Conservation (phyloP, 306 rosid species). For the Fragaria iinumae region DNA sequence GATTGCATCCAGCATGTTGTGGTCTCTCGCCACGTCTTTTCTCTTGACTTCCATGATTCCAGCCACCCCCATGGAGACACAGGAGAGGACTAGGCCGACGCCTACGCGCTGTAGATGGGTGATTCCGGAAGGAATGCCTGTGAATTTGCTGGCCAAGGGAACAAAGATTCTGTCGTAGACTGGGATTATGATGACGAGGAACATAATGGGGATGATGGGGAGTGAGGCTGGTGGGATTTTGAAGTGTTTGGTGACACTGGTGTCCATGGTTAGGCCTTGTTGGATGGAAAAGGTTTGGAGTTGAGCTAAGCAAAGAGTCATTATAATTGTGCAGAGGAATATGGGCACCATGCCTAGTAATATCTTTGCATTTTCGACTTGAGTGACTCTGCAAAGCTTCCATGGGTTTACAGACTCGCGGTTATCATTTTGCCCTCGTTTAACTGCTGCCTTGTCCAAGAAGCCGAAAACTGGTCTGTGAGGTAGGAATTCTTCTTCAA, state of each 20-base stretch:
- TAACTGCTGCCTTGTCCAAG: constrained; percentile 88
- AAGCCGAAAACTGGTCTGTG: constrained; percentile 66
- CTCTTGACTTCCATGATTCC: constrained; percentile 64
- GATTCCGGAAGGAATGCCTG: constrained; percentile 73
- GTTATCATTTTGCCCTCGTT: constrained; percentile 27
- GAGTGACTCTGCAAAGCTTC: constrained; percentile 84
- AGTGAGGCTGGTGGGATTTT: constrained; percentile 85
- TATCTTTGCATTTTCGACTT: constrained; percentile 92
- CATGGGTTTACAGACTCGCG: constrained; percentile 49
- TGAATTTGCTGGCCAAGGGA: constrained; percentile 53
- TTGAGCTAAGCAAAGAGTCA: constrained; percentile 96
- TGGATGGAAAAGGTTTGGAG: constrained; percentile 90
- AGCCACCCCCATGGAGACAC: constrained; percentile 80
- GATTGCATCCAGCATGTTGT: constrained; percentile 63
- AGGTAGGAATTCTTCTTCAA: constrained; percentile 65
- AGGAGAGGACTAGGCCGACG: constrained; percentile 76
- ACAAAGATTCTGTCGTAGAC: constrained; percentile 68
- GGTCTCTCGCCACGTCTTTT: constrained; percentile 63
- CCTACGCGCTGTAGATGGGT: constrained; percentile 81
- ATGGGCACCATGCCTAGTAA: constrained; percentile 68
- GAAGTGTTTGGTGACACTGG: constrained; percentile 50
- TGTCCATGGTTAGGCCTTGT: constrained; percentile 82
- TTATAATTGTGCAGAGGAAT: constrained; percentile 78
- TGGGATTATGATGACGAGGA: constrained; percentile 62
- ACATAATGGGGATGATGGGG: constrained; percentile 67